phyloP scores from a whole-genome alignment of 1,284 basidiomycete genomes.

The Phellopilus nigrolimitatus region DNA sequence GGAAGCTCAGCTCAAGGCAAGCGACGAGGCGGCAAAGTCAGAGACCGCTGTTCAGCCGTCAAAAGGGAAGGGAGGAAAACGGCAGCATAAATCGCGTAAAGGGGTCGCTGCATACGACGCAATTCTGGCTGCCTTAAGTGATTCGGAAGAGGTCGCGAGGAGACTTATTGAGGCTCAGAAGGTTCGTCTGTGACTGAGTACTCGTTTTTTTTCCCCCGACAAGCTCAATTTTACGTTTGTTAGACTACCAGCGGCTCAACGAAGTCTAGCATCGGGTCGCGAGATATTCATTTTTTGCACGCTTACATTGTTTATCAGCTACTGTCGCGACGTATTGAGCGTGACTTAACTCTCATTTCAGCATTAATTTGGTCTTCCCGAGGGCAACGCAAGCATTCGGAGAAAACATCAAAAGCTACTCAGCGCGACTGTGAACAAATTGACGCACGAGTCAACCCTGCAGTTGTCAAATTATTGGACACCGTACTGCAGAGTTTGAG shows the following conservation, averaged over 20 bases:
- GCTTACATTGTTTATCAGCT: slow-evolving; percentile 85
- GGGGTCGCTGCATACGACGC: slow-evolving; percentile 81
- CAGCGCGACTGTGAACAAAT: slow-evolving; percentile 42
- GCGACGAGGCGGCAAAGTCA: slow-evolving; percentile 26
- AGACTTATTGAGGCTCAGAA: slow-evolving; percentile 78
- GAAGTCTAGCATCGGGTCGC: slow-evolving; percentile 40
- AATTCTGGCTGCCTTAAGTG: slow-evolving; percentile 76
- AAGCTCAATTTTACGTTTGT: slow-evolving; percentile 2
- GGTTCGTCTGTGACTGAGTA: slow-evolving; percentile 36
- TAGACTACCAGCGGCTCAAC: slow-evolving; percentile 29
- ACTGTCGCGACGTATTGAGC: slow-evolving; percentile 79
- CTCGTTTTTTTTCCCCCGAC: slow-evolving; percentile 1
- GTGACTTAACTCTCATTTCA: slow-evolving; percentile 79
- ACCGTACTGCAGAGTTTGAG: slow-evolving; percentile 78
- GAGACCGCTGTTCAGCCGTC: slow-evolving; percentile 25
- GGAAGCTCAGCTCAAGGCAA: slow-evolving; percentile 46
- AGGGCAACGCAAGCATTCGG: slow-evolving; percentile 27
- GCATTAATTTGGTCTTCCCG: slow-evolving; percentile 48
- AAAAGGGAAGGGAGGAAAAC: slow-evolving; percentile 38
- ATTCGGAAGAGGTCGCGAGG: slow-evolving; percentile 80
- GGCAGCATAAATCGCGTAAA: slow-evolving; percentile 54
- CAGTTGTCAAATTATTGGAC: slow-evolving; percentile 84
- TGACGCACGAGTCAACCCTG: slow-evolving; percentile 70
- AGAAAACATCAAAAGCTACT: slow-evolving; percentile 24
- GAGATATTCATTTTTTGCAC: slow-evolving; percentile 80